phyloP scores from a whole-genome alignment of 129 eudicot genomes.

The Deinandra increscens region DNA sequence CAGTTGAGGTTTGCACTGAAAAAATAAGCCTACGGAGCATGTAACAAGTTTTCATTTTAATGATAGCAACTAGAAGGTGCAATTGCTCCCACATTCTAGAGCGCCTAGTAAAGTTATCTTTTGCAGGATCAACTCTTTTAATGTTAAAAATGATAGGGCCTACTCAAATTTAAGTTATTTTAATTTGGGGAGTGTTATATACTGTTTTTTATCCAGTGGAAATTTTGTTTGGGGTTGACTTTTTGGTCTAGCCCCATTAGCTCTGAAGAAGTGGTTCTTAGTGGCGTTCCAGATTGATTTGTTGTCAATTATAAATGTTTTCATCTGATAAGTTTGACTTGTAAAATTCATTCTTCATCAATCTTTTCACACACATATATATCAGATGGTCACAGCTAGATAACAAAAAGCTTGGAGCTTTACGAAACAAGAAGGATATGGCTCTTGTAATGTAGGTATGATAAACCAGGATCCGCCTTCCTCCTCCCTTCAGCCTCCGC shows the following conservation, averaged over 20 bases:
- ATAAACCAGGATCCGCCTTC: too few species aligned
- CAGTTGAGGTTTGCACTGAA: too few species aligned
- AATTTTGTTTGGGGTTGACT: not conserved
- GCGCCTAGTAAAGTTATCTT: too few species aligned
- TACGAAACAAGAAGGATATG: constrained; percentile 57
- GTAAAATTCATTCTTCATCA: not conserved
- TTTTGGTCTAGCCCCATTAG: not conserved
- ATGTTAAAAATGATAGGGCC: not conserved
- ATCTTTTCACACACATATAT: not conserved
- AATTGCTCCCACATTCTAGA: too few species aligned
- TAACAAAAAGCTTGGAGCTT: constrained; percentile 70
- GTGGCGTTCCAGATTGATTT: not conserved
- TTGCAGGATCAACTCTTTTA: not conserved
- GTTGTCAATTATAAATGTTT: not conserved
- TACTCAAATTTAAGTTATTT: not conserved
- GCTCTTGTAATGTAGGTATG: constrained; percentile 87
- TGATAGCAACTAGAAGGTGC: too few species aligned
- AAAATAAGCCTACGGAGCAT: too few species aligned
- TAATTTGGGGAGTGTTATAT: not conserved
- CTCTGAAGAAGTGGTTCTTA: not conserved
- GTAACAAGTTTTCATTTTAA: too few species aligned
- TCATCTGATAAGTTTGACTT: not conserved
- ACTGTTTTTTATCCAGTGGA: too few species aligned
- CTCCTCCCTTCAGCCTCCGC: too few species aligned
- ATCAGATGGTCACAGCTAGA: constrained; percentile 48